phyloP scores from a whole-genome alignment of 1,284 basidiomycete species.

The Cutaneotrichosporon sp. region DNA sequence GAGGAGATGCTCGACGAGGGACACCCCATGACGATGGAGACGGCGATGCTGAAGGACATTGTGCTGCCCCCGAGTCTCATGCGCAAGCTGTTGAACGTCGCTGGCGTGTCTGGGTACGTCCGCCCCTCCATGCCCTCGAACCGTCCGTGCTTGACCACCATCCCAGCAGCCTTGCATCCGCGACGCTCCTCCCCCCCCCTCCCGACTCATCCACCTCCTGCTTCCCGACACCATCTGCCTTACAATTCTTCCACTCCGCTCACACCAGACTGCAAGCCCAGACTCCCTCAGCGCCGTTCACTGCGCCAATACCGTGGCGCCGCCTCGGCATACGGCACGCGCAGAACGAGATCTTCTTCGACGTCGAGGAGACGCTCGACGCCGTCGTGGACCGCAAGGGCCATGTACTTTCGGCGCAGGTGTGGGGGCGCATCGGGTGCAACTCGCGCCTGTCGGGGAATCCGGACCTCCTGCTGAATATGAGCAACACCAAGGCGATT shows the following conservation, averaged over 20 bases:
- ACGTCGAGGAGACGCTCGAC: conserved; percentile 80
- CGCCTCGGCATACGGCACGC: conserved; percentile 80
- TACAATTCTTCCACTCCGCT: not conserved
- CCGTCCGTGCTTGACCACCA: no score
- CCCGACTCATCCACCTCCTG: not conserved
- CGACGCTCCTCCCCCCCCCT: not conserved
- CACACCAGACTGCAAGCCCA: conserved; percentile 49
- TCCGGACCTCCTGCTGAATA: conserved; percentile 79
- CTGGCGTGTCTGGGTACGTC: conserved; percentile 60
- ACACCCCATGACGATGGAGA: conserved; percentile 90
- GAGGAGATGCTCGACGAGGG: conserved; percentile 96
- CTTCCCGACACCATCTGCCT: not conserved
- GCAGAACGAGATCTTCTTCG: conserved; percentile 93
- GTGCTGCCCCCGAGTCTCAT: conserved; percentile 83
- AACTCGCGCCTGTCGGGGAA: conserved; percentile 80
- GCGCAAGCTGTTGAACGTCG: conserved; percentile 69
- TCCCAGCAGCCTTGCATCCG: no score
- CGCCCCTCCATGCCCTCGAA: no score
- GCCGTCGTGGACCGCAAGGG: conserved; percentile 85
- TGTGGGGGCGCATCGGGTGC: conserved; percentile 77
- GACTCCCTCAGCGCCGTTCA: conserved; percentile 67
- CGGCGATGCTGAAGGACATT: conserved; percentile 87
- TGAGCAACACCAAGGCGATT: conserved; percentile 74
- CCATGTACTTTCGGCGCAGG: conserved; percentile 67
- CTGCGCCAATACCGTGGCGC: conserved; percentile 93